A percentile compares a stretch with the other conserved stretches of the same genome.
Evolutionary conservation across 176 grass and related monocot species (phyloP).

Genomic region (Avena eriantha): DNA sequence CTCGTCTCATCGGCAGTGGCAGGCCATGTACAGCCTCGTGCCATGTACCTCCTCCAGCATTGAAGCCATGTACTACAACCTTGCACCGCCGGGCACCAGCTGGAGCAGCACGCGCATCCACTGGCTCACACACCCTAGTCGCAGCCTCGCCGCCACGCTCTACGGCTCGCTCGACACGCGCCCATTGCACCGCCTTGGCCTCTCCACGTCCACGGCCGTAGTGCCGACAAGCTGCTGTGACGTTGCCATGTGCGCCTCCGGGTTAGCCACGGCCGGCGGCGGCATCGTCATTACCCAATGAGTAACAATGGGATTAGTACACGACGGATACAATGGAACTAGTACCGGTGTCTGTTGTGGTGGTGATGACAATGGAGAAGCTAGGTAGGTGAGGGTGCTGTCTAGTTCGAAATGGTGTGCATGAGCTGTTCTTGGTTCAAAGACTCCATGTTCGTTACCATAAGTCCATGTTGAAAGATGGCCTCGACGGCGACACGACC

Average conservation of each 20-base stretch:
- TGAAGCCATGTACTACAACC: constrained; percentile 74
- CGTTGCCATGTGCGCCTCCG: neutral
- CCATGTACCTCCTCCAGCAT: constrained; percentile 86
- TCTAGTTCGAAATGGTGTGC: constrained; percentile 37
- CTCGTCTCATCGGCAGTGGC: too few species aligned
- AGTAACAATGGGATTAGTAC: neutral
- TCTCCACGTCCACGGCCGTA: constrained; percentile 42
- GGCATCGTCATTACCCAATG: neutral
- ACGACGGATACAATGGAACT: neutral
- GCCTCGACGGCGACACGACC: too few species aligned
- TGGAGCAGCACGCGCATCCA: constrained; percentile 60
- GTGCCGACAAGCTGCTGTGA: constrained; percentile 48
- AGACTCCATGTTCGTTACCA: too few species aligned
- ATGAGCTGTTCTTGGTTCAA: too few species aligned
- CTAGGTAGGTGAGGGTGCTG: constrained; percentile 10
- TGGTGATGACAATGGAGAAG: constrained; percentile 17
- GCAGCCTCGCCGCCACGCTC: constrained; percentile 68
- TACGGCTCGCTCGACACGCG: constrained; percentile 67
- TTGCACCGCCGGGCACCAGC: constrained; percentile 67
- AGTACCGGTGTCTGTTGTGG: neutral
- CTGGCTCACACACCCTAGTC: constrained; percentile 68
- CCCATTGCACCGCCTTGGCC: constrained; percentile 60
- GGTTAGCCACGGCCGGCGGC: neutral
- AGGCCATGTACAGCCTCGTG: too few species aligned
- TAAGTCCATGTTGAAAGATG: too few species aligned